Conservation (phyloP, 768 basidiomycete genomes). For the Rhizopogon rudus region DNA sequence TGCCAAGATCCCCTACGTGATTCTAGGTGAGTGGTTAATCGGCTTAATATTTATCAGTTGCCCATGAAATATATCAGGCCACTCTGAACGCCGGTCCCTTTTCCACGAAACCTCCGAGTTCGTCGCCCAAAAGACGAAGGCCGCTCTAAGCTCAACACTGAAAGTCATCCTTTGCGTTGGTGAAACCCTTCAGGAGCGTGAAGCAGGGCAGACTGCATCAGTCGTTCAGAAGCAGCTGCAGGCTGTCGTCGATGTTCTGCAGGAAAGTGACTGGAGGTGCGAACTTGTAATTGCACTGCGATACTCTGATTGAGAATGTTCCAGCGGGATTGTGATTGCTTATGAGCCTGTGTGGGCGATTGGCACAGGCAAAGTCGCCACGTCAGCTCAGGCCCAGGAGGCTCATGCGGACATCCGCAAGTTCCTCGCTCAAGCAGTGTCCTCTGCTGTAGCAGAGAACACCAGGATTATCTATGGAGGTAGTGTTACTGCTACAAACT, state of each 20-base stretch:
- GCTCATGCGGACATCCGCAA: slow-evolving; percentile 79
- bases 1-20: slow-evolving; percentile 84
- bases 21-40: slow-evolving; percentile 58
- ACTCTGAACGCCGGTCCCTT: slow-evolving; percentile 92
- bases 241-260: slow-evolving; percentile 60
- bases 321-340: slow-evolving; percentile 86
- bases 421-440: slow-evolving; percentile 65
- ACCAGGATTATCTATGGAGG: slow-evolving; percentile 96
- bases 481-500: slow-evolving; percentile 86
- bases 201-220: slow-evolving; percentile 65
- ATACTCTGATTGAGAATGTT: not conserved
- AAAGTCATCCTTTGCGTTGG: slow-evolving; percentile 95
- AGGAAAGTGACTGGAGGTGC: slow-evolving; percentile 76
- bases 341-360: slow-evolving; percentile 99
- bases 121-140: slow-evolving; percentile 83
- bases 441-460: slow-evolving; percentile 59
- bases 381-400: slow-evolving; percentile 88
- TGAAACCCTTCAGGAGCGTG: slow-evolving; percentile 87
- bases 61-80: slow-evolving; percentile 43
- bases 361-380: slow-evolving; percentile 95
- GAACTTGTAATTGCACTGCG: slow-evolving; percentile 14
- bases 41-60: not conserved
- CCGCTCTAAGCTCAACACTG: slow-evolving; percentile 70
- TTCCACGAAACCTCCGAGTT: slow-evolving; percentile 85
- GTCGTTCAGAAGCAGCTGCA: slow-evolving; percentile 83